These are phyloP conservation scores for Hypoxylon sp. DNA, from an alignment of 2,329 filamentous ascomycete species.

Conservation along the genomic window DNA sequence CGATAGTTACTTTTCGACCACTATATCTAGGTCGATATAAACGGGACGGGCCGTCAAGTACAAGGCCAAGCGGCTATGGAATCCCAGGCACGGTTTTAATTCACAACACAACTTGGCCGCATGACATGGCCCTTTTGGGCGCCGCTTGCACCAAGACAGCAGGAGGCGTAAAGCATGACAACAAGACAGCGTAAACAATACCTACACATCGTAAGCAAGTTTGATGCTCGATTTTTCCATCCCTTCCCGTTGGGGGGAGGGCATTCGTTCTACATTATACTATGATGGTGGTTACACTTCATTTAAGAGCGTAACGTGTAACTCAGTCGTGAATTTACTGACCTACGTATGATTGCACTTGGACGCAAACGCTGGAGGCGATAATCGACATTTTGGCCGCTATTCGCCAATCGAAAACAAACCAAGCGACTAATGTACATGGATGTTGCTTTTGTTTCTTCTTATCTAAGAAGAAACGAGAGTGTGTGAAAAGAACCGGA, in stretches of 20 bases:
- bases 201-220: constrained; percentile 19
- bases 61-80: constrained; percentile 32
- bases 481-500: constrained; percentile 14
- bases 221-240: constrained; percentile 18
- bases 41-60: constrained; percentile 42
- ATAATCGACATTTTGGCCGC: constrained; percentile 5
- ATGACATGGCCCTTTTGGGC: constrained; percentile 35
- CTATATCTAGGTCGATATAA: constrained; percentile 25
- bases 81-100: constrained; percentile 34
- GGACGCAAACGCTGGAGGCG: constrained; percentile 2
- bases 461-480: too few relatives aligned
- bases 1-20: constrained; percentile 23
- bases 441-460: constrained; percentile 16
- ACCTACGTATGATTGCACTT: constrained; percentile 1
- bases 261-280: constrained; percentile 4
- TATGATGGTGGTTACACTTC: constrained; percentile 21
- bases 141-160: constrained; percentile 29
- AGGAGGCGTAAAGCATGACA: constrained; percentile 26
- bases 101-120: constrained; percentile 41
- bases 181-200: constrained; percentile 34
- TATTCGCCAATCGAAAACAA: constrained; percentile 11
- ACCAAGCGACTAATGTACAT: constrained; percentile 31
- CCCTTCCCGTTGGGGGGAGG: constrained; percentile 27
- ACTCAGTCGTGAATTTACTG: constrained; percentile 17
- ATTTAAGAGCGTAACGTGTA: constrained; percentile 24